Evolutionary conservation across 1,284 basidiomycete species (phyloP).

Genomic region (Moesziomyces parantarcticus): DNA sequence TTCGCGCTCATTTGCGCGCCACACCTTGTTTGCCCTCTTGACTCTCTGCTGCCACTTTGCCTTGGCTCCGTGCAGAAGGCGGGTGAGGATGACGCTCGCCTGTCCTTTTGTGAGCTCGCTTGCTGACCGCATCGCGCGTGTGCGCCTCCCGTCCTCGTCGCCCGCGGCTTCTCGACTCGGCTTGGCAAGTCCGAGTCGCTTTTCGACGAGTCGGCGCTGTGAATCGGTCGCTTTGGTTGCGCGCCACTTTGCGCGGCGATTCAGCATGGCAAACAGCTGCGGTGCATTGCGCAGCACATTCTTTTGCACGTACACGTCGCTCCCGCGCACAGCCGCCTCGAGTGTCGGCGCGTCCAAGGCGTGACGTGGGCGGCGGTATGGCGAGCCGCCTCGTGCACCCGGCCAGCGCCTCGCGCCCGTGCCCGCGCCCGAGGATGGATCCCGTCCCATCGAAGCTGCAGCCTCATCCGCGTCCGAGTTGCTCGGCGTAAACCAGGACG

Average conservation of each 20-base stretch:
- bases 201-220: conserved; percentile 76
- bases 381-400: conserved; percentile 19
- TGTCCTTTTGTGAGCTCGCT: conserved; percentile 53
- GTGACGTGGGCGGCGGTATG: conserved; percentile 42
- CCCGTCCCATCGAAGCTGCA: conserved; percentile 21
- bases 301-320: conserved; percentile 75
- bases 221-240: conserved; percentile 74
- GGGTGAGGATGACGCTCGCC: conserved; percentile 47
- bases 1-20: conserved; percentile 38
- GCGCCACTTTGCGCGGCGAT: conserved; percentile 77
- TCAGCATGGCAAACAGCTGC: conserved; percentile 43
- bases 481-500: conserved; percentile 27
- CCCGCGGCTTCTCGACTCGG: neutral
- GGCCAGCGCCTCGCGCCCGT: neutral
- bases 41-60: conserved; percentile 43
- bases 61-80: conserved; percentile 52
- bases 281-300: conserved; percentile 71
- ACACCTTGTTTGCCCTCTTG: conserved; percentile 35
- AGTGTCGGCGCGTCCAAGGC: conserved; percentile 22
- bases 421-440: neutral
- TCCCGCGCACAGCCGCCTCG: conserved; percentile 75
- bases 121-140: conserved; percentile 2
- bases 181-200: conserved; percentile 70
- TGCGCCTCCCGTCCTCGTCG: conserved; percentile 32
- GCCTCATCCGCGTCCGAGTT: conserved; percentile 50